A percentile compares a stretch with the other conserved stretches of the same genome.
Evolutionary conservation across 306 rosid genomes (phyloP).

Genomic region (Cicer chorassanicum): DNA sequence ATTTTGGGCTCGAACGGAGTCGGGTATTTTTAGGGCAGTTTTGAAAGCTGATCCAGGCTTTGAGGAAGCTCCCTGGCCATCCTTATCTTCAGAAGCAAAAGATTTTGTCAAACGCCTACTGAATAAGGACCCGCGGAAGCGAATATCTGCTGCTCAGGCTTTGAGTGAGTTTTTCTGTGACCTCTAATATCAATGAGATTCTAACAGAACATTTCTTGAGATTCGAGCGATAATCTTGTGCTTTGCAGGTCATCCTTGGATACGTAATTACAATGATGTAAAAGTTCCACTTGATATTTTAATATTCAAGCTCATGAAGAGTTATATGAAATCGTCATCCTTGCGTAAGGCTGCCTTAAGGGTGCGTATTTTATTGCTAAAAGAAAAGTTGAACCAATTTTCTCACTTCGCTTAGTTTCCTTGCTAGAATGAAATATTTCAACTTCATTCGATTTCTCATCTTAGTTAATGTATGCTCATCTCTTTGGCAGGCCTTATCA

Average conservation of each 20-base stretch:
- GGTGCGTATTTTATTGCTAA: constrained; percentile 62
- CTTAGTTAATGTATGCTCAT: constrained; percentile 39
- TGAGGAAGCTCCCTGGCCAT: constrained; percentile 96
- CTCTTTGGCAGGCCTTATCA: constrained; percentile 78
- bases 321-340: constrained; percentile 86
- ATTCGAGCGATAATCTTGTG: constrained; percentile 41
- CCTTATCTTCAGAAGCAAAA: constrained; percentile 80
- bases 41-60: constrained; percentile 95
- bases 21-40: constrained; percentile 94
- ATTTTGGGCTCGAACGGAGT: constrained; percentile 98
- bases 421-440: constrained; percentile 33
- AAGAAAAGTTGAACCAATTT: constrained; percentile 29
- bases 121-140: constrained; percentile 91
- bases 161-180: constrained; percentile 63
- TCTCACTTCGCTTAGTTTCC: constrained; percentile 19
- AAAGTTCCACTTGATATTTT: constrained; percentile 86
- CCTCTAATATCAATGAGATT: constrained; percentile 38
- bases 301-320: constrained; percentile 85
- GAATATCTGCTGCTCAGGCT: constrained; percentile 97
- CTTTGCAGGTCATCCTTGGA: constrained; percentile 97
- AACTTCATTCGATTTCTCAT: constrained; percentile 4
- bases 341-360: constrained; percentile 98
- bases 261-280: constrained; percentile 66
- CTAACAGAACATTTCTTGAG: constrained; percentile 36
- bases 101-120: constrained; percentile 92